Base-by-base conservation (phyloP, 352 stramenopile species). In the Pythium brassicae region DNA sequence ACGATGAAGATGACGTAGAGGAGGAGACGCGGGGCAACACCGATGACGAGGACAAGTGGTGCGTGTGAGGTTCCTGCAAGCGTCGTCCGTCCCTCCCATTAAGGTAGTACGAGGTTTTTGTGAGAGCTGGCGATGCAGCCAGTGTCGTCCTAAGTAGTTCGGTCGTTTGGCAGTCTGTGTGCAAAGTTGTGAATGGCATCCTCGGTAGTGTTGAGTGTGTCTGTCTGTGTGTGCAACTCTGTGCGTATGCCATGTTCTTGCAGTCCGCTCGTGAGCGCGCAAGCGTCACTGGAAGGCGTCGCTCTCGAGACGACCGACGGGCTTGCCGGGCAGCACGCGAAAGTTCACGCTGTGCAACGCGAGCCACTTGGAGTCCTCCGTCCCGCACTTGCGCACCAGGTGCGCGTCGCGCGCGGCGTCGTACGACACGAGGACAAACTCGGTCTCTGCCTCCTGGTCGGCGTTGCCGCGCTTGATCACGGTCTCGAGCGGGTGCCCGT, bases 261-360 rank as follows among this genome's bases (percentile, higher is more conserved):
- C 44, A 34, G 25, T 50, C 2, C 10, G 29, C 29, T 35, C 29
- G 5, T 35, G 29, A 35, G 10, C 29, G 29, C 29, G 5, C 29
- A 4, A 10, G 5, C 29, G 22, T 50, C 44, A 61, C 14, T 32
- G 15, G 27, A 23, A 17, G 23, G 6, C 35, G 19, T 57, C 32
- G 32, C 44, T 57, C 25, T 63, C 57, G 11, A 65, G 59, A 7
- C 76, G 65, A 27, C 63, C 53, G 49, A 78, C 65, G 0, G 74
- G 69, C 7, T 64, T 69, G 8, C 64, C 67, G 12, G 37, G 29
- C 26, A 78, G 23, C 9, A 87, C 50, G 14, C 68, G 70, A 27
- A 87, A 87, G 50, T 61, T 77, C 4, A 55, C 68, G 34, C 80
- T 85, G 7, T 67, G 61, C 10, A 87, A 63, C 45, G 76, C 83